phyloP scores from a whole-genome alignment of 2,329 filamentous ascomycete species.

The Fusarium solani-melongenae region DNA sequence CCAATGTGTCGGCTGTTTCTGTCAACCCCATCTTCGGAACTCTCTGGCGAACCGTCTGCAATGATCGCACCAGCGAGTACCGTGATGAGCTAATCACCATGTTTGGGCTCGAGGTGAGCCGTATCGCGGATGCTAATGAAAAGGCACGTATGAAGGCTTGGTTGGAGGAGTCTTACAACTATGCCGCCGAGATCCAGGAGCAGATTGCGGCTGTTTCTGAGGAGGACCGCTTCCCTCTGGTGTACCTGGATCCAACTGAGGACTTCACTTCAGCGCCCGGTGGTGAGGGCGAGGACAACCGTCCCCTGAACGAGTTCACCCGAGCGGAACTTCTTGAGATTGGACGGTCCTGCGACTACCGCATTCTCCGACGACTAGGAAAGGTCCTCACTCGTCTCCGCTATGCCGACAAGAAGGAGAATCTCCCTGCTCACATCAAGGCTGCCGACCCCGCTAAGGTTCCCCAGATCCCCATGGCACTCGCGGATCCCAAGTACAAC shows the following conservation, averaged over 20 bases:
- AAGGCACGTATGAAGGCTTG: constrained; percentile 57
- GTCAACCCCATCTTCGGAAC: constrained; percentile 62
- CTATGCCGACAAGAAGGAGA: constrained; percentile 52
- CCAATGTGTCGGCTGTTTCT: constrained; percentile 56
- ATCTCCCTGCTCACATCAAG: constrained; percentile 57
- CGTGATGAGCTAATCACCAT: constrained; percentile 55
- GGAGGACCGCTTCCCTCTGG: constrained; percentile 56
- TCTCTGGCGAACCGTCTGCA: constrained; percentile 62
- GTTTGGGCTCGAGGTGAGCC: constrained; percentile 55
- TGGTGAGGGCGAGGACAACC: constrained; percentile 27
- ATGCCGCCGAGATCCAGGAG: constrained; percentile 54
- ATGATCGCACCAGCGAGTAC: constrained; percentile 54
- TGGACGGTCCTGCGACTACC: constrained; percentile 60
- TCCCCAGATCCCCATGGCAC: constrained; percentile 56
- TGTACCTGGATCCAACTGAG: constrained; percentile 62
- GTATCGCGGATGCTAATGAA: constrained; percentile 45
- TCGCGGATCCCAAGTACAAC: constrained; percentile 50
- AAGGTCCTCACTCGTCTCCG: constrained; percentile 59
- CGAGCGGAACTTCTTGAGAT: constrained; percentile 62
- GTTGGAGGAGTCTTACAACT: constrained; percentile 64
- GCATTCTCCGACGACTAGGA: constrained; percentile 59
- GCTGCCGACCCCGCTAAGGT: constrained; percentile 46
- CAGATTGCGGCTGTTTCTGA: constrained; percentile 51
- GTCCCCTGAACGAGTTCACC: constrained; percentile 50
- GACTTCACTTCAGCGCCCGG: constrained; percentile 44